These are phyloP conservation scores for Sporisorium sorghi DNA, from an alignment of 1,284 basidiomycete genomes.

Conservation along the genomic window DNA sequence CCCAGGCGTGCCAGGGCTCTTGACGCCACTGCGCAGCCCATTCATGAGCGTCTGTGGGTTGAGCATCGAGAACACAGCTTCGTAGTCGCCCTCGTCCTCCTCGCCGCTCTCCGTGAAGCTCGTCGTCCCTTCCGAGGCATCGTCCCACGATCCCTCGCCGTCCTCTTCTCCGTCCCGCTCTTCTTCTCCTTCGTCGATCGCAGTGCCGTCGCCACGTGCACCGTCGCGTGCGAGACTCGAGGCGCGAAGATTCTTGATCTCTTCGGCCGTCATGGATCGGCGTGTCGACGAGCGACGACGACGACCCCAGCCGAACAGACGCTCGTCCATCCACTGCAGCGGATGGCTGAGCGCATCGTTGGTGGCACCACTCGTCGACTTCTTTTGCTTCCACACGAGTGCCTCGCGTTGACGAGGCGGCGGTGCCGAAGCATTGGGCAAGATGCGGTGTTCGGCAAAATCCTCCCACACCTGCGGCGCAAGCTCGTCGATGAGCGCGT, in stretches of 20 bases:
- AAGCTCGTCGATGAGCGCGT: conserved; percentile 85
- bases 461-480: conserved; percentile 67
- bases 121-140: conserved; percentile 41
- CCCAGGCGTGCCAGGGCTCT: conserved; percentile 49
- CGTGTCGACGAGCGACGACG: conserved; percentile 48
- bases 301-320: conserved; percentile 84
- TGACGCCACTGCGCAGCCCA: conserved; percentile 32
- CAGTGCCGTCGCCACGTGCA: conserved; percentile 10
- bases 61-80: conserved; percentile 65
- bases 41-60: conserved; percentile 37
- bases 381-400: conserved; percentile 57
- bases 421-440: conserved; percentile 51
- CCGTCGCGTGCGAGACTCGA: conserved; percentile 19
- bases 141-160: conserved; percentile 40
- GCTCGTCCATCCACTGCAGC: conserved; percentile 84
- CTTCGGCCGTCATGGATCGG: conserved; percentile 46
- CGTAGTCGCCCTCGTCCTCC: conserved; percentile 66
- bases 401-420: conserved; percentile 55
- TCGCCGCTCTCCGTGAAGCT: conserved; percentile 45
- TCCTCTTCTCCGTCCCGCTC: conserved; percentile 36
- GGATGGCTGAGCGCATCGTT: conserved; percentile 64
- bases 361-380: conserved; percentile 29
- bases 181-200: conserved; percentile 34
- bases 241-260: conserved; percentile 34
- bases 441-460: conserved; percentile 63